Percentiles rank a stretch among this genome's conserved stretches.
Conservation (phyloP, 192 early-diverging fungal species). For the Rhizophagus prolifer region DNA sequence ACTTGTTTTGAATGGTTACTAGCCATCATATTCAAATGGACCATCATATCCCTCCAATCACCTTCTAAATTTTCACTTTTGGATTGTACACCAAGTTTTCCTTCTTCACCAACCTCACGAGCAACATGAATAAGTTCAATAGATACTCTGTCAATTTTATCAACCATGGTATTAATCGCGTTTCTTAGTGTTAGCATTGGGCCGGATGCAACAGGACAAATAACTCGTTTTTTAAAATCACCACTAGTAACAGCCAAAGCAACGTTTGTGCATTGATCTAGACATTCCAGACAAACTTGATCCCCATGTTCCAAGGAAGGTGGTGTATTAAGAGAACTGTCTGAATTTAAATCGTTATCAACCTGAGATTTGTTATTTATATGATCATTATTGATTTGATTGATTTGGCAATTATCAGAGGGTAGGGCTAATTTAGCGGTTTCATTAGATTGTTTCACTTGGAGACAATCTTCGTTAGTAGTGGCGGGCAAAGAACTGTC, state of each 20-base stretch:
- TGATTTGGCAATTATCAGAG: neutral
- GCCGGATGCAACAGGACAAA: constrained; percentile 57
- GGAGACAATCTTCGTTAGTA: neutral
- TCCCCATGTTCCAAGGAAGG: neutral
- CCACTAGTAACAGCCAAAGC: constrained; percentile 52
- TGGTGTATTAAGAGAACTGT: neutral
- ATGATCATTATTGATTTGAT: neutral
- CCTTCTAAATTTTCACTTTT: constrained; percentile 49
- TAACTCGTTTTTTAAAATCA: constrained; percentile 60
- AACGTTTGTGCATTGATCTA: constrained; percentile 3
- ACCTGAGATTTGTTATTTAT: neutral
- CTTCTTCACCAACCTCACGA: constrained; percentile 68
- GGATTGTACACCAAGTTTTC: constrained; percentile 70
- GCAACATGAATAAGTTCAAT: constrained; percentile 66
- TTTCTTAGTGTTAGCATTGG: constrained; percentile 71
- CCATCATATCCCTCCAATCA: constrained; percentile 57
- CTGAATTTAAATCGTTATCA: neutral
- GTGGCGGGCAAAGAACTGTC: neutral
- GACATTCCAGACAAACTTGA: constrained; percentile 6
- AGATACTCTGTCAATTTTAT: constrained; percentile 29
- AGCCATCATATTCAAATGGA: constrained; percentile 58
- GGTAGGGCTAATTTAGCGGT: neutral
- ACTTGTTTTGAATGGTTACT: constrained; percentile 57
- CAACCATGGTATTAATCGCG: constrained; percentile 74
- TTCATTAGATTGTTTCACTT: neutral